Conservation (phyloP, 371 early-diverging fungal genomes). For the Circinella umbellata region DNA sequence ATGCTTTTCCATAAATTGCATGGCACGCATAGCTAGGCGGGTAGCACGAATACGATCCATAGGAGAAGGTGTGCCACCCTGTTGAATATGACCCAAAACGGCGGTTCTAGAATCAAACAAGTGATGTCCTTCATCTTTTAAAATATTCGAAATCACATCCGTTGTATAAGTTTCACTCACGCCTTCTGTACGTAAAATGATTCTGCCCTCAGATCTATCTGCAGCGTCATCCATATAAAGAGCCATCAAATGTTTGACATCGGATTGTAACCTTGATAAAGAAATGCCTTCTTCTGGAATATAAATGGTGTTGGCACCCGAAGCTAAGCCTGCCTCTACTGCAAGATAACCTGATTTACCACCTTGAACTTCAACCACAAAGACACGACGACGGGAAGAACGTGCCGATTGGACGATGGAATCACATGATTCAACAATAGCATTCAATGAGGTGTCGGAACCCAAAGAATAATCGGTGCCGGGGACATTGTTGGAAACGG, state of each 20-base stretch:
- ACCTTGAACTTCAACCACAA: constrained; percentile 98
- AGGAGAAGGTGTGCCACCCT: constrained; percentile 96
- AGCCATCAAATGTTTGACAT: constrained; percentile 79
- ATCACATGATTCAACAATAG: constrained; percentile 94
- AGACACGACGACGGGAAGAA: constrained; percentile 91
- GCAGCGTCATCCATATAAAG: constrained; percentile 78
- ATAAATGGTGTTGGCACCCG: constrained; percentile 94
- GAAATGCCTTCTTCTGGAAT: constrained; percentile 95
- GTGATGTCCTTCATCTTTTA: constrained; percentile 93
- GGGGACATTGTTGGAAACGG: constrained; percentile 98
- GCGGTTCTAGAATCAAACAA: constrained; percentile 93
- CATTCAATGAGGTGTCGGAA: constrained; percentile 97
- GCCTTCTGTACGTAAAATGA: constrained; percentile 84
- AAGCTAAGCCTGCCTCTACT: constrained; percentile 87
- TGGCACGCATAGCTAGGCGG: constrained; percentile 76
- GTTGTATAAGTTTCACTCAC: constrained; percentile 90
- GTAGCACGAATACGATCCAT: constrained; percentile 96
- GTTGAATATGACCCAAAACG: constrained; percentile 96
- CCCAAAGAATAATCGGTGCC: constrained; percentile 98
- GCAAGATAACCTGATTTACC: constrained; percentile 97
- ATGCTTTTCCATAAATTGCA: constrained; percentile 63
- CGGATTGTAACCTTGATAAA: constrained; percentile 79
- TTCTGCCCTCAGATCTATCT: constrained; percentile 79
- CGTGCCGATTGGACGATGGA: constrained; percentile 92
- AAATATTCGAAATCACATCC: constrained; percentile 85